These are phyloP conservation scores for Zizania palustris DNA, from an alignment of 202 grass and related monocot genomes.

Conservation along the genomic window DNA sequence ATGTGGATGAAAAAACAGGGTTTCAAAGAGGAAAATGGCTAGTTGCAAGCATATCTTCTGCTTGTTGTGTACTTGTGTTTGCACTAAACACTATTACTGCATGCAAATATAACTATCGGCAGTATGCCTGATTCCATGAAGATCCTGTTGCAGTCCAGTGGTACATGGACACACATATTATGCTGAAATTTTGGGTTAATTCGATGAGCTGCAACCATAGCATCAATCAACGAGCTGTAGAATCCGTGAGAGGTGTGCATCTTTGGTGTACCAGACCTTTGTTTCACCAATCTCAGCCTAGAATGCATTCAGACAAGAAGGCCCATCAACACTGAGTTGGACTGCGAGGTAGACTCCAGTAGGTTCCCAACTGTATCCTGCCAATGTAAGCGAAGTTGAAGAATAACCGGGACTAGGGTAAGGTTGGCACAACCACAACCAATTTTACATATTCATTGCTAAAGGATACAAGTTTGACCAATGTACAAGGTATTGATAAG, in stretches of 20 bases:
- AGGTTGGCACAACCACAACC: background rate
- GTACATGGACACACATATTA: background rate
- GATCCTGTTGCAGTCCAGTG: background rate
- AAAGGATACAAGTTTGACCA: constrained; percentile 38
- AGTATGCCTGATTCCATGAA: background rate
- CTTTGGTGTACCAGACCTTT: background rate
- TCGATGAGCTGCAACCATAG: background rate
- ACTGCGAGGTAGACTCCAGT: background rate
- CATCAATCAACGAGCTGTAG: constrained; percentile 22
- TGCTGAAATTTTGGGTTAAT: background rate
- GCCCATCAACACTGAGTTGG: background rate
- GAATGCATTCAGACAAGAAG: background rate
- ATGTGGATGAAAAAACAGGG: background rate
- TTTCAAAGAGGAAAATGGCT: background rate
- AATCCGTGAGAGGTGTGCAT: background rate
- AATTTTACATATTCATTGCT: constrained; percentile 47
- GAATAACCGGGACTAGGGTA: background rate
- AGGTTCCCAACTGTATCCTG: constrained; percentile 11
- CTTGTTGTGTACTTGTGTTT: background rate
- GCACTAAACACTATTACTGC: background rate
- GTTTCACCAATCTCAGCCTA: constrained; percentile 2
- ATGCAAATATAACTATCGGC: background rate
- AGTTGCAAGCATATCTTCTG: background rate
- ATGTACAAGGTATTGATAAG: constrained; percentile 48
- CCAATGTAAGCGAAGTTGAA: constrained; percentile 6